These are phyloP conservation scores for Trichoderma pleuroti DNA, from an alignment of 2,329 filamentous ascomycete genomes.

Conservation along the genomic window DNA sequence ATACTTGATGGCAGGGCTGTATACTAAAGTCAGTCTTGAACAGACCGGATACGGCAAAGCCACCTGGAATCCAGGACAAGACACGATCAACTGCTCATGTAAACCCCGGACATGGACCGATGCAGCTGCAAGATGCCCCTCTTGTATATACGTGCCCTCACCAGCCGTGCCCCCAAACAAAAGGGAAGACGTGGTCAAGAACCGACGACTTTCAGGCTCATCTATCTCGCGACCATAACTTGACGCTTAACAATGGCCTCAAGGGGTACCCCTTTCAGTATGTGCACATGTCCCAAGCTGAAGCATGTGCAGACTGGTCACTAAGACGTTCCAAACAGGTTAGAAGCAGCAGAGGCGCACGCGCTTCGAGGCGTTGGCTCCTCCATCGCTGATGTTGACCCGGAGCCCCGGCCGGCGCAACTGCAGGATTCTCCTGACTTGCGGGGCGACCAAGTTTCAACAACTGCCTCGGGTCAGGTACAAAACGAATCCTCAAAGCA, in stretches of 20 bases:
- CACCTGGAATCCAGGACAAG: conserved; percentile 22
- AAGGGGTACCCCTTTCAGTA: conserved; percentile 31
- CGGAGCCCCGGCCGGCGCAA: conserved; percentile 18
- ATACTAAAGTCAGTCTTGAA: not conserved
- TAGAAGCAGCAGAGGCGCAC: not conserved
- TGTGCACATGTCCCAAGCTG: not conserved
- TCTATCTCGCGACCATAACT: conserved; percentile 62
- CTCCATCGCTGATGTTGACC: conserved; percentile 25
- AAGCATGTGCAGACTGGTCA: too few species aligned
- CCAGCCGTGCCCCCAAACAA: conserved; percentile 25
- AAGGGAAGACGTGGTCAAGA: conserved; percentile 69
- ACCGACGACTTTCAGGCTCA: conserved; percentile 85
- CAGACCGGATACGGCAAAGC: not conserved
- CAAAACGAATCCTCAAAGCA: not conserved
- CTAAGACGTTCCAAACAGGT: not conserved
- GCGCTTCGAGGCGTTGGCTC: conserved; percentile 27
- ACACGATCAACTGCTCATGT: conserved; percentile 25
- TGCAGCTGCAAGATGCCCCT: conserved; percentile 20
- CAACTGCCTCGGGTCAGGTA: not conserved
- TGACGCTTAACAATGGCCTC: conserved; percentile 38
- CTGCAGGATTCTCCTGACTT: conserved; percentile 21
- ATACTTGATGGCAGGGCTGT: not conserved
- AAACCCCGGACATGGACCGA: conserved; percentile 17
- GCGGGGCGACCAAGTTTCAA: not conserved
- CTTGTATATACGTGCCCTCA: conserved; percentile 27